These are phyloP conservation scores for Nepenthes gracilis DNA, from an alignment of 148 eudicot species.

Conservation along the genomic window DNA sequence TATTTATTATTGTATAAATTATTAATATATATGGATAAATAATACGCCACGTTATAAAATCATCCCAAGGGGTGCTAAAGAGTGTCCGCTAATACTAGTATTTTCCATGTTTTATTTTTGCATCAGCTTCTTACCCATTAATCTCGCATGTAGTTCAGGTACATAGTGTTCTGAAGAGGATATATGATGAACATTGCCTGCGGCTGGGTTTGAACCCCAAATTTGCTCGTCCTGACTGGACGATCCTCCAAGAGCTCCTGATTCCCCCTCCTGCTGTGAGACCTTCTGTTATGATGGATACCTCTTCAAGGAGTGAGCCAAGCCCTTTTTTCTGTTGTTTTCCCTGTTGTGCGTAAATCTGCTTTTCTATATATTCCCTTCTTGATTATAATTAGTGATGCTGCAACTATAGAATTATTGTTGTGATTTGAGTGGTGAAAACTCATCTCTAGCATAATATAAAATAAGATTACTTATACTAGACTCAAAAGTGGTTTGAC, in stretches of 20 bases:
- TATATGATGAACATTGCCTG: slow-evolving; percentile 62
- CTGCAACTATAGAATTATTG: too few relatives aligned
- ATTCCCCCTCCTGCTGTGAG: slow-evolving; percentile 73
- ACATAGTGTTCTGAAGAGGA: slow-evolving; percentile 51
- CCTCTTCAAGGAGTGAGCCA: slow-evolving; percentile 70
- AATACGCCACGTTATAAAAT: too few relatives aligned
- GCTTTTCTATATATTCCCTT: too few relatives aligned
- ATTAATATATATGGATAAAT: too few relatives aligned
- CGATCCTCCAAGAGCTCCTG: slow-evolving; percentile 79
- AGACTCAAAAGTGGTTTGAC: too few relatives aligned
- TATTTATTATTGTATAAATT: too few relatives aligned
- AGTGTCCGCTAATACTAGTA: too few relatives aligned
- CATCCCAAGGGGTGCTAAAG: neutral
- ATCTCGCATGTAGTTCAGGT: slow-evolving; percentile 24
- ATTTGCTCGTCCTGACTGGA: slow-evolving; percentile 84
- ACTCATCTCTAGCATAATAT: too few relatives aligned
- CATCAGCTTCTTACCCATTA: neutral
- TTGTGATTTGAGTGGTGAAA: too few relatives aligned
- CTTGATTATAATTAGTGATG: too few relatives aligned
- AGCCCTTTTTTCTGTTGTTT: slow-evolving; percentile 11
- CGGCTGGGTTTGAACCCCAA: slow-evolving; percentile 53
- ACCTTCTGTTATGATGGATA: slow-evolving; percentile 83
- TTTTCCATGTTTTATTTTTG: neutral
- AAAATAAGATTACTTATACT: too few relatives aligned
- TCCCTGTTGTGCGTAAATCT: neutral